Percentiles rank a stretch among this genome's conserved stretches.
phyloP scores from a whole-genome alignment of 257 asterid genomes.

The Nicotiana undulata region DNA sequence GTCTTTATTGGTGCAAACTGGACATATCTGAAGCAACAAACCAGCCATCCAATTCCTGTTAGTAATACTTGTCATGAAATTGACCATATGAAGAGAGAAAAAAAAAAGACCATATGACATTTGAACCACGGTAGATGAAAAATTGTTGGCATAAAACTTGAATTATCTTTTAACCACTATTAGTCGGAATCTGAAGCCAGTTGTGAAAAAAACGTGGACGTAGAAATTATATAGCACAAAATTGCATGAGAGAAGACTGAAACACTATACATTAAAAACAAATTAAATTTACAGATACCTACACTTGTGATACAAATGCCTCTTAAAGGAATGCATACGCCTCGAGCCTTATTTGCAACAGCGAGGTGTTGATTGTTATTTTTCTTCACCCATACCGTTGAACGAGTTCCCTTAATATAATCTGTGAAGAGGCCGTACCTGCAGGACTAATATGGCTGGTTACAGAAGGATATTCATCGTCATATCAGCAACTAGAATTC shows the following conservation, averaged over 20 bases:
- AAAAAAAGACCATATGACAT: not conserved
- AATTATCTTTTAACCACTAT: not conserved
- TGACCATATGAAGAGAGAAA: too few species aligned
- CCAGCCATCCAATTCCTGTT: not conserved
- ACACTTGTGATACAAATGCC: not conserved
- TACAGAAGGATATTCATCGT: not conserved
- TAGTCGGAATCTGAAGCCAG: not conserved
- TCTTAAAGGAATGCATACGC: not conserved
- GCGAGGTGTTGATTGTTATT: constrained; percentile 30
- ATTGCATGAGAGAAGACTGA: not conserved
- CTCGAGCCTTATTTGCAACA: constrained; percentile 22
- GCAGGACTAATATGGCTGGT: constrained; percentile 11
- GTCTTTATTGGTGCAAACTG: not conserved
- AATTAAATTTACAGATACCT: not conserved
- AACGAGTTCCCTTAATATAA: constrained; percentile 64
- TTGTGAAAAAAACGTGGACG: too few species aligned
- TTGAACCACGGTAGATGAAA: not conserved
- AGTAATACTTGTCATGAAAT: too few species aligned
- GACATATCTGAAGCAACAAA: not conserved
- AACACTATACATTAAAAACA: not conserved
- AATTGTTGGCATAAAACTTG: not conserved
- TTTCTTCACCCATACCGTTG: constrained; percentile 63
- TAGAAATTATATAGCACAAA: too few species aligned
- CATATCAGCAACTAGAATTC: not conserved
- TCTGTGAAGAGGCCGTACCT: constrained; percentile 71